A percentile compares a stretch with the other conserved stretches of the same genome.
These are phyloP conservation scores for Effrenium voratum DNA, from an alignment of 73 alveolate species.

Conservation along the genomic window DNA sequence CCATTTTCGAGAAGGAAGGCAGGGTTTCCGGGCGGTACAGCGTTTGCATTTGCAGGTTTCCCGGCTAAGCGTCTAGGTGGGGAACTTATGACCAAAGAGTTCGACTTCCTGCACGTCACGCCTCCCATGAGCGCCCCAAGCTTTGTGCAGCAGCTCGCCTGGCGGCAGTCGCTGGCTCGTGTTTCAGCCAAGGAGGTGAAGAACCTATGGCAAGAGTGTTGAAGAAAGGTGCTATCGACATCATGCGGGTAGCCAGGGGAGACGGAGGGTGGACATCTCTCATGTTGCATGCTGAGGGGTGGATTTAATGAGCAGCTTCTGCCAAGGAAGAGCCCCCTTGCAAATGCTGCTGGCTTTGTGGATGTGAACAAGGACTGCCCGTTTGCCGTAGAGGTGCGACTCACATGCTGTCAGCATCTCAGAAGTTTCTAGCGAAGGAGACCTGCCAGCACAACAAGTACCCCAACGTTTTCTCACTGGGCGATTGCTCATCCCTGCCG, in stretches of 20 bases:
- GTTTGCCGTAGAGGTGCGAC: neutral
- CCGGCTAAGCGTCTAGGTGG: too few relatives aligned
- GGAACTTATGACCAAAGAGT: slow-evolving; percentile 74
- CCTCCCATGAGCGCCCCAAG: slow-evolving; percentile 90
- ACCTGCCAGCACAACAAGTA: slow-evolving; percentile 83
- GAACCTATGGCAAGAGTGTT: too few relatives aligned
- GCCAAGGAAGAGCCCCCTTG: slow-evolving; percentile 81
- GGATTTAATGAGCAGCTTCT: too few relatives aligned
- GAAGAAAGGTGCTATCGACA: too few relatives aligned
- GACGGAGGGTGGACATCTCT: too few relatives aligned
- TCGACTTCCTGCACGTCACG: slow-evolving; percentile 81
- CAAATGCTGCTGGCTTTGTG: slow-evolving; percentile 76
- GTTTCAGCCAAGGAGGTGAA: too few relatives aligned
- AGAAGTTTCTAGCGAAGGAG: slow-evolving; percentile 27
- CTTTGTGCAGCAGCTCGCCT: slow-evolving; percentile 72
- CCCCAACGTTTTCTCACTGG: slow-evolving; percentile 81
- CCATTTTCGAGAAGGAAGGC: slow-evolving; percentile 75
- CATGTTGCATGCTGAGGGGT: too few relatives aligned
- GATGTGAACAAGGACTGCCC: slow-evolving; percentile 59
- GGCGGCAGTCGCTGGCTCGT: too few relatives aligned
- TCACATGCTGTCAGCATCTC: neutral
- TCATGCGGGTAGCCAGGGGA: too few relatives aligned
- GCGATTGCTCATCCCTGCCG: slow-evolving; percentile 87
- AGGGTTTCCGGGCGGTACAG: neutral
- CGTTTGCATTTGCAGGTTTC: too few relatives aligned